These are phyloP conservation scores for Lachancea nothofagi DNA, from an alignment of 805 yeast genomes.

Conservation along the genomic window DNA sequence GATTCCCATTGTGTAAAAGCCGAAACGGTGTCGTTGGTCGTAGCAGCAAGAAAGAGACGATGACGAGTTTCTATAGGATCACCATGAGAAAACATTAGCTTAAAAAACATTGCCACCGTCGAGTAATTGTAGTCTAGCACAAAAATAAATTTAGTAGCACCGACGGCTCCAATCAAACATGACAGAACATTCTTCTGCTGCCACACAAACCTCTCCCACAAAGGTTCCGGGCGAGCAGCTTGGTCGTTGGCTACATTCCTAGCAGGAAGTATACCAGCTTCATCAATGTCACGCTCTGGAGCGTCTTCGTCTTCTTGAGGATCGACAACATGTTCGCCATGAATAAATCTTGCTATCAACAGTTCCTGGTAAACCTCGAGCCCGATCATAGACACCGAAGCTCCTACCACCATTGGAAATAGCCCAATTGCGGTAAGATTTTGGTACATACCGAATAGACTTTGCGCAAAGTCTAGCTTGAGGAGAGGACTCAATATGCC, in stretches of 20 bases:
- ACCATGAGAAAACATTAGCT: neutral
- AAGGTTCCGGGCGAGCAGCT: neutral
- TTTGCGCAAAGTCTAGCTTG: neutral
- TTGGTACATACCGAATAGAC: neutral
- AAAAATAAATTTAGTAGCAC: neutral
- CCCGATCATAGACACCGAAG: neutral
- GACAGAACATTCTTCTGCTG: neutral
- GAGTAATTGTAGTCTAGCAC: conserved; percentile 3
- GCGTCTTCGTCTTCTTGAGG: neutral
- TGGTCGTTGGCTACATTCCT: neutral
- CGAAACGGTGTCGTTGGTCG: neutral
- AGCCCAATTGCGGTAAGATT: neutral
- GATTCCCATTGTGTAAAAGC: neutral
- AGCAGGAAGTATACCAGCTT: neutral
- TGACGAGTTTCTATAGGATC: neutral
- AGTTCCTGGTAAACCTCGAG: conserved; percentile 4
- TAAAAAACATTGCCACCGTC: neutral
- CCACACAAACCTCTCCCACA: neutral
- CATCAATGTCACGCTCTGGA: neutral
- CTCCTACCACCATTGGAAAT: conserved; percentile 2
- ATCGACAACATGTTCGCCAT: conserved; percentile 4
- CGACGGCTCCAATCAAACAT: conserved; percentile 1
- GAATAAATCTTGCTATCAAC: conserved; percentile 1
- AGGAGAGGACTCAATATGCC: neutral
- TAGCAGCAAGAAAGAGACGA: neutral